Base-by-base conservation (phyloP, 371 early-diverging fungal genomes). In the Zychaea mexicana region DNA sequence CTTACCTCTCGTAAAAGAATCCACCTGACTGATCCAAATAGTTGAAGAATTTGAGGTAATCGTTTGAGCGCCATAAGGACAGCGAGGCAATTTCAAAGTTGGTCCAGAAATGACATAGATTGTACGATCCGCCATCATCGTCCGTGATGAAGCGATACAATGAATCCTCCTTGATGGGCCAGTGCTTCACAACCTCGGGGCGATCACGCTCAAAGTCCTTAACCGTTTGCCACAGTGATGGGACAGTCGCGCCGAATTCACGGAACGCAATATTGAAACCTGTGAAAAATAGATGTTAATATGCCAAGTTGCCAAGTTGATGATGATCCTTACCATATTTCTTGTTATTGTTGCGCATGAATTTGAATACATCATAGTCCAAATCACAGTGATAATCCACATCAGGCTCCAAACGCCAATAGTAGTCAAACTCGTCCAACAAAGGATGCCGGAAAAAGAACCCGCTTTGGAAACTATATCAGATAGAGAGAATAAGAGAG, bases 391-490 rank as follows among this genome's bases (percentile, higher is more conserved):
- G 85, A 64, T 91, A 96, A 36, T 88, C 83, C 3, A 97, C 96
- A 46, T 88, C 91, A 2, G 99, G 99, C 69, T 98, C 99, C 12
- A 98, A 83, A 10, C 99, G 81, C 99, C 98, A 98, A 74, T 96
- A 98, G 71, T 90, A 98, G 66, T 96, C 92, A 62, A 90, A 92
- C 52, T 88, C 76, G 42, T 78, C 78, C 28, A 97, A 72, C 6
- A 94, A 72, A 52, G 92, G 90, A 68, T 98, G 96, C 52, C 87
- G 79, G 73, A 88, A 97, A 70, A 98, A 95, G 72, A 91, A 95
- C 5, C 98, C 96, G 33, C 76, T 80, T 52, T 80, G 77, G 55
- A 77, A 71, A 64, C 73, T 72, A 47, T 49, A 4, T 54, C 24
- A 32, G 0, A 10, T 10, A 42, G 42, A 42, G n/a, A 42, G n/a